phyloP scores from a whole-genome alignment of 139 green algal genomes.

The Parachlorella kessleri region DNA sequence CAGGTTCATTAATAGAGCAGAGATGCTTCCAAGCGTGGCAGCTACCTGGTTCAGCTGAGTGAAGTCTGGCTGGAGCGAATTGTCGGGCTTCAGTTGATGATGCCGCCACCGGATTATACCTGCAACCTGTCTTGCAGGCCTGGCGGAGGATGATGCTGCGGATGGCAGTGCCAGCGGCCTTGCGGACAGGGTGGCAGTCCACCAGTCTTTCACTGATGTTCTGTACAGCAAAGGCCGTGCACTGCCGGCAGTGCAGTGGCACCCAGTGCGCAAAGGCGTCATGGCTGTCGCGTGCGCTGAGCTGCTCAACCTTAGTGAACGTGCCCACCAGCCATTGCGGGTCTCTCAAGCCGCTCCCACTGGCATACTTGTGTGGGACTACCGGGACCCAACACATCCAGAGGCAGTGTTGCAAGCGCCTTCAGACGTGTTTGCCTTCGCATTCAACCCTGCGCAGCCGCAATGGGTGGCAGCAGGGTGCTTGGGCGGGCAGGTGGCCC shows the following conservation, averaged over 20 bases:
- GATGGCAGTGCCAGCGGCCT: constrained; percentile 45
- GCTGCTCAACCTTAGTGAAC: not conserved
- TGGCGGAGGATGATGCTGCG: constrained; percentile 74
- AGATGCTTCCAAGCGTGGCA: too few relatives aligned
- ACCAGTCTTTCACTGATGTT: constrained; percentile 74
- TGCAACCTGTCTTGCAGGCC: constrained; percentile 7
- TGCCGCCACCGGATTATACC: not conserved
- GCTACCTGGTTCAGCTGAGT: too few relatives aligned
- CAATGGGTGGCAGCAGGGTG: constrained; percentile 75
- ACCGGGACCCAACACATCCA: constrained; percentile 82
- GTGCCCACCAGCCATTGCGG: not conserved
- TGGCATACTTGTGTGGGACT: constrained; percentile 86
- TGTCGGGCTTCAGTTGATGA: too few relatives aligned
- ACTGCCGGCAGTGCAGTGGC: constrained; percentile 75
- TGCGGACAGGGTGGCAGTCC: constrained; percentile 57
- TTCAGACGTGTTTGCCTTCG: constrained; percentile 73
- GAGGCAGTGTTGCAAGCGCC: constrained; percentile 81
- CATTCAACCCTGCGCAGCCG: constrained; percentile 78
- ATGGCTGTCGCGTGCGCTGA: constrained; percentile 75
- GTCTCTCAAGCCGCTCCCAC: constrained; percentile 35
- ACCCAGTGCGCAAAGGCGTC: constrained; percentile 41
- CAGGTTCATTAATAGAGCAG: too few relatives aligned
- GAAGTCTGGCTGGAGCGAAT: too few relatives aligned
- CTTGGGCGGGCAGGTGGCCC: constrained; percentile 75
- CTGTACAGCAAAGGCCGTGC: constrained; percentile 73